Evolutionary conservation across 2,329 filamentous ascomycete species (phyloP).

Genomic region (Aspergillus fumigatus): DNA sequence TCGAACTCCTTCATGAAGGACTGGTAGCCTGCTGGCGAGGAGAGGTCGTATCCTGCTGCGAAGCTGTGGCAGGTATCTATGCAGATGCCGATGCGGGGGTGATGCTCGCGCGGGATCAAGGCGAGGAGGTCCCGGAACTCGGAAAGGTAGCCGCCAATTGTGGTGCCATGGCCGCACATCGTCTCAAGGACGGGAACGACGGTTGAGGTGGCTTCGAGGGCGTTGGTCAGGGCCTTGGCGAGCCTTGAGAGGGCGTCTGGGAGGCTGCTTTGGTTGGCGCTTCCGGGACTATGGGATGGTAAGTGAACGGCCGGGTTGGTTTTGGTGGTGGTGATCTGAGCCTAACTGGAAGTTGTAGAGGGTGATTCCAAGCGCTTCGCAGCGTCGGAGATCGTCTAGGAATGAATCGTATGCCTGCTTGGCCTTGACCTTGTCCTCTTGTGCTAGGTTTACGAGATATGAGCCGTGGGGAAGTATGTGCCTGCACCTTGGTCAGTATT

Average conservation of each 20-base stretch:
- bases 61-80: slow-evolving; percentile 97
- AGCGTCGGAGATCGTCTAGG: slow-evolving; percentile 79
- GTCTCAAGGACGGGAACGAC: slow-evolving; percentile 89
- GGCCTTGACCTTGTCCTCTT: slow-evolving; percentile 73
- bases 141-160: slow-evolving; percentile 79
- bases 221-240: slow-evolving; percentile 73
- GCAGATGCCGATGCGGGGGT: slow-evolving; percentile 83
- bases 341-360: slow-evolving; percentile 90
- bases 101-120: slow-evolving; percentile 65
- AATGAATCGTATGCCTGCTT: slow-evolving; percentile 82
- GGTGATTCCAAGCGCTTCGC: slow-evolving; percentile 76
- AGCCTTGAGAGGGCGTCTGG: slow-evolving; percentile 71
- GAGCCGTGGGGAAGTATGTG: slow-evolving; percentile 88
- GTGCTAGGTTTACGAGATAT: slow-evolving; percentile 93
- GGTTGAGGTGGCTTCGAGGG: slow-evolving; percentile 68
- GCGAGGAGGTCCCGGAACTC: slow-evolving; percentile 83
- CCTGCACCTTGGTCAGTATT: slow-evolving; percentile 24
- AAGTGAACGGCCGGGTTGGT: not conserved
- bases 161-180: slow-evolving; percentile 87
- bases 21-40: slow-evolving; percentile 67
- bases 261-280: slow-evolving; percentile 63
- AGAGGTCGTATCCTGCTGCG: slow-evolving; percentile 86
- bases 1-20: slow-evolving; percentile 74
- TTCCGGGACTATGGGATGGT: slow-evolving; percentile 59
- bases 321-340: slow-evolving; percentile 9